Base-by-base conservation (phyloP, 805 yeast genomes). In the Yarrowia yakushimensis region DNA sequence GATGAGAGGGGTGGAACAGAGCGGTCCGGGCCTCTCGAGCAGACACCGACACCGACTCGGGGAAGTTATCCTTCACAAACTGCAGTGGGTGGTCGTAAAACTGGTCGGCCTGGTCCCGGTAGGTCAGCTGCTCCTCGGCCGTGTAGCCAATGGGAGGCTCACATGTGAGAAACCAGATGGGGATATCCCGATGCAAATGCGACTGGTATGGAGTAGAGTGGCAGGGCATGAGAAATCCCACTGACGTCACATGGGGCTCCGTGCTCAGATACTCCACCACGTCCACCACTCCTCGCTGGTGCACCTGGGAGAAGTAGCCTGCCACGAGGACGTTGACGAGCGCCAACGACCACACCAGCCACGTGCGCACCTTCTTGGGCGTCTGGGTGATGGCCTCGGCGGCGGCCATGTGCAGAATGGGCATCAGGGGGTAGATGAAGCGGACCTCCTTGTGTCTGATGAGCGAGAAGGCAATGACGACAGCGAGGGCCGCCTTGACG, bases 121-220 rank as follows among this genome's bases (percentile, higher is more conserved):
- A 94, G 0, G 65, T 42, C 0, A 66, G 66, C 2, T 87, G 67
- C 43, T 78, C 77, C 2, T 59, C 67, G 1, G 52, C 57, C 1
- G 70, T 37, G 20, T 67, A 31, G 7, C 79, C 80, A 18, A 85
- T 71, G 0, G 99, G 98, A 0, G 99, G 99, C 63, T 90, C 96
- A 73, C 99, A 94, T 0, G 96, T 84, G 41, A 94, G 76, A 62
- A 86, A 85, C 96, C 97, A 88, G 1, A 85, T 80, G 0, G 71
- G 67, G 4, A 81, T 70, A 27, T 78, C 80, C 22, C 88, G 75
- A 69, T 92, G 96, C 41, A 94, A 74, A 70, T 87, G 85, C 25
- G 94, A 83, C 70, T 90, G 97, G 85, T 94, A 88, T 2, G 99
- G 99, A 0, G 97, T 93, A 0, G 98, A 92, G 73, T 94, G 99